Base-by-base conservation (phyloP, 2,329 filamentous ascomycete genomes). In the Sarocladium kiliense region DNA sequence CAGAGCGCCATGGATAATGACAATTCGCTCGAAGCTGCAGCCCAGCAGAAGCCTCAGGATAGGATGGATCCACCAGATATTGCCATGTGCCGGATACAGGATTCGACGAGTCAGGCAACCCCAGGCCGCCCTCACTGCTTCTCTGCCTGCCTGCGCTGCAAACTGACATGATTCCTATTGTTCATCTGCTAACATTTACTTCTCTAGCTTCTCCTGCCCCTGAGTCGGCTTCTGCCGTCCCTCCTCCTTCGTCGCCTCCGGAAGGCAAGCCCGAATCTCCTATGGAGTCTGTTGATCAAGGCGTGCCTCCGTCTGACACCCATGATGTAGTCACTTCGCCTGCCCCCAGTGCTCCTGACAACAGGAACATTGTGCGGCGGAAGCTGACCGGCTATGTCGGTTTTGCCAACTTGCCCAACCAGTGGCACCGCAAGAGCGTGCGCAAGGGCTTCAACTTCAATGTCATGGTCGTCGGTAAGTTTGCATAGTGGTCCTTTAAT, bases 401-500 rank as follows among this genome's bases (percentile, higher is more conserved):
- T 63, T 99, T 99, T 70, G 94, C 94, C 74, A 99, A 99, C 74
- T 77, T 99, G 71, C 94, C 94, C 61, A 99, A 99, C 79, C 94
- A 99, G 78, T 99, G 94, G 94, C 94, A 99, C 81, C 93, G 94
- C 75, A 99, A 99, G 88, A 97, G 92, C 85, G 94, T 99, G 68
- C 91, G 94, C 71, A 99, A 99, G 78, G 94, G 94, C 59, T 99
- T 99, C 85, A 99, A 97, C 84, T 99, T 99, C 83, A 99, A 99
- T 72, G 94, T 99, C 65, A 99, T 99, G 94, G 94, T 99, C 75
- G 94, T 99, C 76, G 94, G 94, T 97, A 81, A 70, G 92, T 87
- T 34, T 19, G 26, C 23, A 12, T 2, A 30, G 7, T 19, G 9
- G 7, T 34, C 25, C n/a, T 41, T 36, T n/a, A n/a, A n/a, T n/a